Base-by-base conservation (phyloP, 2,329 filamentous ascomycete species). In the Emmonsia crescens region DNA sequence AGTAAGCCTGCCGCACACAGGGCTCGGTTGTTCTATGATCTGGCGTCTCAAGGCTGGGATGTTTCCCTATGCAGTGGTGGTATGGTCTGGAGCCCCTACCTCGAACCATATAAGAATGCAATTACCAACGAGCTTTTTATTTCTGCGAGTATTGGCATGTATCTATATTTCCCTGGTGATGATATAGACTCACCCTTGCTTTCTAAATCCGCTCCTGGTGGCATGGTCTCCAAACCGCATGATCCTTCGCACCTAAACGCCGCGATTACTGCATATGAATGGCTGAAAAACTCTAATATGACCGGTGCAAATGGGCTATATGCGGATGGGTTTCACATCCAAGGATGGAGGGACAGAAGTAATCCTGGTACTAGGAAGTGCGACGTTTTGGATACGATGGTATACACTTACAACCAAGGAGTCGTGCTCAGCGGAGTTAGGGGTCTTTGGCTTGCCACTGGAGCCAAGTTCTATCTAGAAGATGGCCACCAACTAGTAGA, bases 381-480 rank as follows among this genome's bases (percentile, higher is more conserved):
- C 73, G 89, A 96, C 71, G 73, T 83, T 57, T 84, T 91, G 57
- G 89, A 96, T 73, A 85, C 92, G 67, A 93, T 91, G 86, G 88
- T 96, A 9, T 96, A 92, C 74, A 95, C 91, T 0, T 96, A 97
- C 77, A 97, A 97, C 75, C 93, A 97, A 74, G 93, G 92, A 27
- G 91, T 96, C 3, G 70, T 97, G 0, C 82, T 96, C 27, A 91
- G 89, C 4, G 92, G 91, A 14, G 83, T 91, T 61, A 84, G 89
- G 40, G 89, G 87, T 1, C 80, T 96, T 0, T 96, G 89, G 84
- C 82, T 89, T 64, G 85, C 85, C 16, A 96, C 89, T 0, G 88
- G 88, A 14, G 82, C 85, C n/a, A 73, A 78, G 1, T 80, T 77
- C 0, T 96, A 91, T 70, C 79, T 96, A 0, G 74, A 82, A 24